phyloP scores from a whole-genome alignment of 768 basidiomycete genomes.

The Panellus pusillus region DNA sequence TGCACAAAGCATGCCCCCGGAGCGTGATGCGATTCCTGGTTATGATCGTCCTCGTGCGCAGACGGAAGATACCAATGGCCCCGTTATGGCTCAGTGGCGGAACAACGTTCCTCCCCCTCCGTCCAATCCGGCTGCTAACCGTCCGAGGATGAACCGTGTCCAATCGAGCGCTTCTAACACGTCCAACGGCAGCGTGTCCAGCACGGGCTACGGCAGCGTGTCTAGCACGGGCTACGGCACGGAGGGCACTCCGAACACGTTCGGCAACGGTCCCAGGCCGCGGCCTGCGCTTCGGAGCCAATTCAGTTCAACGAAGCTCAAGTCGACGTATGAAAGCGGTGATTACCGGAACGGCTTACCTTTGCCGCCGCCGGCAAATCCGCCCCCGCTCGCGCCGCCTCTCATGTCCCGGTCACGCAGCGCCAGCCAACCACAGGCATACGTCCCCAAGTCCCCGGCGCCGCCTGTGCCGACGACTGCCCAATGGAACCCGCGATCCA shows the following conservation, averaged over 20 bases:
- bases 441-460: constrained; percentile 54
- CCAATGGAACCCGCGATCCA: constrained; percentile 49
- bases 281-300: constrained; percentile 61
- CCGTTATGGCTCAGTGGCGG: constrained; percentile 66
- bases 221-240: constrained; percentile 38
- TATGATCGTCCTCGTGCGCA: constrained; percentile 63
- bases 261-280: constrained; percentile 33
- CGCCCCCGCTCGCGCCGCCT: constrained; percentile 24
- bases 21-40: constrained; percentile 48
- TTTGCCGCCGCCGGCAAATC: constrained; percentile 24
- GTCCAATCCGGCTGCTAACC: constrained; percentile 30
- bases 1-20: constrained; percentile 58
- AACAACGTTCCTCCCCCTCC: constrained; percentile 43
- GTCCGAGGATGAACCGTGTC: constrained; percentile 41
- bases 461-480: constrained; percentile 53
- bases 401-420: constrained; percentile 64
- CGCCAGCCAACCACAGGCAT: constrained; percentile 76
- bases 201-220: constrained; percentile 36
- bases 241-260: constrained; percentile 36
- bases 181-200: constrained; percentile 35
- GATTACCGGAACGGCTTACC: constrained; percentile 34
- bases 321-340: constrained; percentile 51
- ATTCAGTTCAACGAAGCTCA: constrained; percentile 65
- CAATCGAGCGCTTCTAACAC: constrained; percentile 35
- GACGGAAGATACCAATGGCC: constrained; percentile 67